Base-by-base conservation (phyloP, 345 rosid species). In the Erysimum cheiranthoides region DNA sequence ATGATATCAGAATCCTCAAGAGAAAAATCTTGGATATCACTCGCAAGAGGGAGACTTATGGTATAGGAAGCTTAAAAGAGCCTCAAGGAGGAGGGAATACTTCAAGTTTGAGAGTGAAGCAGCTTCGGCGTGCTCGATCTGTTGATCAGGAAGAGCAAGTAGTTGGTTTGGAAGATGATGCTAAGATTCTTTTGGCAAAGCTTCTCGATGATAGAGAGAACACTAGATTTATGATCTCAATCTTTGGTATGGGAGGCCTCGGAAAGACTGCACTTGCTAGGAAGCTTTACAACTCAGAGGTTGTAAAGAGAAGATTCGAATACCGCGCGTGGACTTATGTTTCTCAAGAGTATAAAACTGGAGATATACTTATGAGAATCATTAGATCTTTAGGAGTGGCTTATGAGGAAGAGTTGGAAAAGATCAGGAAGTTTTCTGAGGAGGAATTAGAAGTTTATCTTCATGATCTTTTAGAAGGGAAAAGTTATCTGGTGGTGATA, bases 211-310 rank as follows among this genome's bases (percentile, higher is more conserved):
- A 68, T 8, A 25, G 0, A n/a, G 61, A 59, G 5, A 0, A 18
- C 0, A 65, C 35, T 5, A 46, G 35, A 11, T 63, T 7, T 30
- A 42, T 73, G 12, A 68, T 73, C 34, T 73, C 82, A 0, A 39
- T 78, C 21, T 78, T 46, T 0, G 82, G 82, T 1, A 73, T 78
- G 78, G 78, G 82, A 51, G 82, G 75, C 10, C 73, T 78, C 1
- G 82, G 82, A 32, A 78, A 78, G 46, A 73, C 82, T 2, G 73
- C 78, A 0, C 39, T 78, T 9, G 78, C 66, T 4, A 47, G 71
- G n/a, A 74, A 62, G 68, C 64, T 79, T 1, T 79, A 74, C 18
- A 65, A 74, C 67, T 67, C 38, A 0, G 0, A 0, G 0, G 52
- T 35, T 10, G 67, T 75, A 60, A 75, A 67, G 68, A 16, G 0